A percentile compares a stretch with the other conserved stretches of the same genome.
phyloP scores from a whole-genome alignment of 306 rosid species.

The Sesbania bispinosa region DNA sequence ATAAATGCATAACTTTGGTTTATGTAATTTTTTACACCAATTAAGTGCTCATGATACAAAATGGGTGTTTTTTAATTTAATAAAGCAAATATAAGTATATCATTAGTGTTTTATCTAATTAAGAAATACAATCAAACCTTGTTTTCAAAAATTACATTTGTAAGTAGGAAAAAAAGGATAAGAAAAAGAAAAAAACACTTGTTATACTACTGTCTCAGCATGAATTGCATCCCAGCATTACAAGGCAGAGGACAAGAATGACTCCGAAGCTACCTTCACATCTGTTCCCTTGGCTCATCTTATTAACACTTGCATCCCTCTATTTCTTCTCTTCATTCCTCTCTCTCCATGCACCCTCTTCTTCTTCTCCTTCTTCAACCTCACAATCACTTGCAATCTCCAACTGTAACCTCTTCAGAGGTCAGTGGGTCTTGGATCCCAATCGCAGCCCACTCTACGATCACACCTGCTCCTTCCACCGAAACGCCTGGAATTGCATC shows the following conservation, averaged over 20 bases:
- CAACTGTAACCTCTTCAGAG: constrained; percentile 53
- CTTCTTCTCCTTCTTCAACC: constrained; percentile 10
- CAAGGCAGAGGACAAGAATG: constrained; percentile 34
- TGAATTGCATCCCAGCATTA: neutral
- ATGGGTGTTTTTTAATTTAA: too few species aligned
- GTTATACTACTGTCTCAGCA: neutral
- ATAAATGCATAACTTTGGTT: too few species aligned
- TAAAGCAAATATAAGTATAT: too few species aligned
- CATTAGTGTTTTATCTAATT: too few species aligned
- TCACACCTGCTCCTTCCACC: constrained; percentile 75
- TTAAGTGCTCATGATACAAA: too few species aligned
- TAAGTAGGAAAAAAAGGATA: neutral
- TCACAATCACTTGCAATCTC: constrained; percentile 21
- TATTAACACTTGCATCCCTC: constrained; percentile 45
- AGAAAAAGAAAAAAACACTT: neutral
- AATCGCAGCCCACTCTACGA: constrained; percentile 61
- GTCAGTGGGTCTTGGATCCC: constrained; percentile 68
- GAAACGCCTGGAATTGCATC: constrained; percentile 90
- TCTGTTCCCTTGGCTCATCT: constrained; percentile 60
- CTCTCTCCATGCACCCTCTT: constrained; percentile 28
- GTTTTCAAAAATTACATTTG: too few species aligned
- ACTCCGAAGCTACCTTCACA: constrained; percentile 53
- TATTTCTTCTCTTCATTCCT: constrained; percentile 47
- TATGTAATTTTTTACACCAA: too few species aligned
- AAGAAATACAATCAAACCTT: too few species aligned